These are phyloP conservation scores for Saraca asoca DNA, from an alignment of 331 rosid genomes.

Conservation along the genomic window DNA sequence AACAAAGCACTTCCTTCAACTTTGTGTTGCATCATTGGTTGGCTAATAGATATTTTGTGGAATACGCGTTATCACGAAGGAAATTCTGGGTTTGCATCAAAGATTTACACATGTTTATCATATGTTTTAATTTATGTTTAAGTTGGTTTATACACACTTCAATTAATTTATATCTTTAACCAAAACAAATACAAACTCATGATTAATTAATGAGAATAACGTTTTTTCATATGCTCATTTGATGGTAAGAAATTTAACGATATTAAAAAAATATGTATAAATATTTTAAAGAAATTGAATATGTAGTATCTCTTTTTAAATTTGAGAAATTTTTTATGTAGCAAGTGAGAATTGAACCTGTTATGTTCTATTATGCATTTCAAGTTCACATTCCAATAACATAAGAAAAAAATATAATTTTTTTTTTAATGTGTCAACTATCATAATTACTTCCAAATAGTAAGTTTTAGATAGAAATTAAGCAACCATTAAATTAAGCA, in stretches of 20 bases:
- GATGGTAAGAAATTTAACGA: too few species aligned
- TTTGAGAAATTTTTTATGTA: too few species aligned
- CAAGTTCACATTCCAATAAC: not conserved
- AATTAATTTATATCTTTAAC: too few species aligned
- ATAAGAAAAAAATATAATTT: not conserved
- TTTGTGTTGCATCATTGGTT: constrained; percentile 10
- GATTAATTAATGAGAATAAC: too few species aligned
- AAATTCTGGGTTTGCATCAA: not conserved
- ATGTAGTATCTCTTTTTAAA: too few species aligned
- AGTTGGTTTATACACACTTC: too few species aligned
- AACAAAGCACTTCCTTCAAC: constrained; percentile 28
- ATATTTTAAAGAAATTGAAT: too few species aligned
- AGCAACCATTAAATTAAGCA: constrained; percentile 14
- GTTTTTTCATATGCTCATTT: too few species aligned
- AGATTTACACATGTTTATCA: not conserved
- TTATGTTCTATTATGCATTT: not conserved
- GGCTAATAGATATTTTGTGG: constrained; percentile 25
- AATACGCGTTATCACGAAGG: constrained; percentile 36
- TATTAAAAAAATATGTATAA: too few species aligned
- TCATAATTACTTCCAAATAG: constrained; percentile 24
- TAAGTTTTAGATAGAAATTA: constrained; percentile 15
- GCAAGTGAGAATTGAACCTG: too few species aligned
- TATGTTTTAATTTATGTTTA: too few species aligned
- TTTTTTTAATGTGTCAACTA: constrained; percentile 24
- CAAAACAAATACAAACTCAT: too few species aligned